These are phyloP conservation scores for Tripterygium wilfordii DNA, from an alignment of 177 flowering plant species.

Conservation along the genomic window DNA sequence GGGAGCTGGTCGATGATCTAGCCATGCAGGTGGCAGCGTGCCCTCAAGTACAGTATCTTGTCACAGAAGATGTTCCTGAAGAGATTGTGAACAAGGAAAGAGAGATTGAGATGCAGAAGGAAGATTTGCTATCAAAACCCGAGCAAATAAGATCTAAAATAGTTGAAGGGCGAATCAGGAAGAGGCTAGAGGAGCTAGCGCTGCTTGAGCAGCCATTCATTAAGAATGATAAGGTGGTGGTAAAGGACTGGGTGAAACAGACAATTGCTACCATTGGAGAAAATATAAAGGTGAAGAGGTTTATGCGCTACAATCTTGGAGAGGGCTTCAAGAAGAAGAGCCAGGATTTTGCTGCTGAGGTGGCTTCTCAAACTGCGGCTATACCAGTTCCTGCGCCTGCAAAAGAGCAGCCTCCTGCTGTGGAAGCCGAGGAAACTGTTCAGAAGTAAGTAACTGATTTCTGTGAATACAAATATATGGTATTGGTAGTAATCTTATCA, in stretches of 20 bases:
- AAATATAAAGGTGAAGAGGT: constrained; percentile 91
- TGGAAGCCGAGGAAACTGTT: constrained; percentile 47
- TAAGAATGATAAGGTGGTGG: constrained; percentile 76
- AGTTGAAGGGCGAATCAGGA: constrained; percentile 80
- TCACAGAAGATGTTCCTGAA: constrained; percentile 68
- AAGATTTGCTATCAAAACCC: constrained; percentile 85
- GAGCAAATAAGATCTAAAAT: constrained; percentile 87
- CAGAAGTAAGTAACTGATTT: constrained; percentile 52
- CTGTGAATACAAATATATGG: too few species aligned
- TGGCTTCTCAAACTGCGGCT: constrained; percentile 96
- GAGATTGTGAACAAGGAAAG: constrained; percentile 78
- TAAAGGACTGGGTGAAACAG: constrained; percentile 89
- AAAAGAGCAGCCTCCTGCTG: constrained; percentile 41
- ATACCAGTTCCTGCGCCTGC: constrained; percentile 35
- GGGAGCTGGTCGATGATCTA: constrained; percentile 90
- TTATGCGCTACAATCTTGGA: constrained; percentile 81
- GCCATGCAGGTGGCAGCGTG: constrained; percentile 99
- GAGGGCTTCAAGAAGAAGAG: constrained; percentile 96
- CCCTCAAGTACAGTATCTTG: constrained; percentile 83
- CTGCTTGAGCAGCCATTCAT: constrained; percentile 92
- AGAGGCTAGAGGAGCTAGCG: constrained; percentile 88
- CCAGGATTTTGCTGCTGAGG: constrained; percentile 98
- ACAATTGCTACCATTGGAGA: constrained; percentile 90
- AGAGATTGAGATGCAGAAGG: constrained; percentile 94
- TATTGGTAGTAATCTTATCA: too few species aligned